Evolutionary conservation across 2,329 filamentous ascomycete species (phyloP), one percentile per base, ranked within the genome.

Genomic region (Stagonosporopsis chrysanthemi): DNA sequence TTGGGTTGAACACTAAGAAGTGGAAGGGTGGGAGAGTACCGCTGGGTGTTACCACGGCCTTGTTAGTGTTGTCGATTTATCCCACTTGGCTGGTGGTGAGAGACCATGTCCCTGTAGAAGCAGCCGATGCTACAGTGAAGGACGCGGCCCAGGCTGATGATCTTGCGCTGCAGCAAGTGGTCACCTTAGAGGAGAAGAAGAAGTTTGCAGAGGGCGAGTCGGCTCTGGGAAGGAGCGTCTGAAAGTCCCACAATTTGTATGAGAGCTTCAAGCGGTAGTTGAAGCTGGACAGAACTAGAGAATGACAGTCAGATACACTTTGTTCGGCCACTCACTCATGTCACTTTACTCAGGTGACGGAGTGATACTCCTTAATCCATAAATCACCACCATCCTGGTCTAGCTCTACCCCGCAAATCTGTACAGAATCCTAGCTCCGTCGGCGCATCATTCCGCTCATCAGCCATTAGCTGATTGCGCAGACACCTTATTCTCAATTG

Each of bases 11-110:
- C 40, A 79, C 78, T 1, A 68, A 66, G 7, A 68, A 79, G 24
- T 81, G 79, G 79, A 74, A 75, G 44, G 77, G 78, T 4, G 79
- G 79, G 51, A 66, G 72, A 29, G 72, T 81, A 11, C 79, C 79
- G 14, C 65, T 81, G 47, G 74, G 69, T 0, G 77, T 81, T 0
- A 81, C 79, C 12, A 74, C 72, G 4, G 56, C 63, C 2, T 38
- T 74, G 28, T 55, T 75, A n/a, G 66, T 63, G 1, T 31, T 70
- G 43, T 60, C 68, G 11, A 54, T 73, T 1, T 64, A 64, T 28
- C 72, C 71, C 4, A 74, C 72, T 1, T 74, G 71, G 71, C 56
- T 74, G 3, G 71, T 69, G 2, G 63, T 75, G 23, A 55, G 60
- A 9, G 65, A 72, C 29, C 72, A 74, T 45, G 60, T 67, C 19